phyloP scores from a whole-genome alignment of 2,329 filamentous ascomycete genomes.

The Rosellinia necatrix region DNA sequence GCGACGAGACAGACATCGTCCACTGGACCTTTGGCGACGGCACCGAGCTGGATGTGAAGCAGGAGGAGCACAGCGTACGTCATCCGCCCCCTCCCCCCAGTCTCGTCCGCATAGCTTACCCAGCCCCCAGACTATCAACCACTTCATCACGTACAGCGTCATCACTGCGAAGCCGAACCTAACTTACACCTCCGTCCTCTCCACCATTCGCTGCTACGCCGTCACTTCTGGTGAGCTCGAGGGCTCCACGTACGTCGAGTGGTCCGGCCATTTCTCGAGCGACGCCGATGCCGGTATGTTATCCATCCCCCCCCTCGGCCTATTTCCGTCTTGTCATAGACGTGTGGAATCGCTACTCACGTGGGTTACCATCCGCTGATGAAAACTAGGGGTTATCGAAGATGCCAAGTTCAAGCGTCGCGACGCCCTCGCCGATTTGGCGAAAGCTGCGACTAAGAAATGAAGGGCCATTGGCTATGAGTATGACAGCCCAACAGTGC shows the following conservation, averaged over 20 bases:
- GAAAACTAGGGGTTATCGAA: conserved; percentile 65
- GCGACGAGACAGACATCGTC: conserved; percentile 68
- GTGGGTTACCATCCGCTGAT: conserved; percentile 23
- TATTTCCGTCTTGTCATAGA: not conserved
- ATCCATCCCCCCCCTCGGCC: not conserved
- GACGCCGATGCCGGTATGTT: conserved; percentile 69
- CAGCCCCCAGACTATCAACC: conserved; percentile 64
- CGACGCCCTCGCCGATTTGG: conserved; percentile 70
- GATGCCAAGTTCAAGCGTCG: conserved; percentile 79
- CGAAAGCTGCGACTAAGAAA: conserved; percentile 51
- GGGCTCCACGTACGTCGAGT: conserved; percentile 69
- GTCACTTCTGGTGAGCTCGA: conserved; percentile 69
- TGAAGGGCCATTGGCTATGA: no score
- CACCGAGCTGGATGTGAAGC: conserved; percentile 71
- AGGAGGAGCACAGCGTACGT: conserved; percentile 73
- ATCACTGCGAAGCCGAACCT: conserved; percentile 69
- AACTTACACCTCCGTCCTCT: conserved; percentile 68
- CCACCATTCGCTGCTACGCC: conserved; percentile 67
- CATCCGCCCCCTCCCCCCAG: not conserved
- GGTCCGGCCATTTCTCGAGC: conserved; percentile 71
- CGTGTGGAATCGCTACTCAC: not conserved
- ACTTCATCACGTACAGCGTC: conserved; percentile 76
- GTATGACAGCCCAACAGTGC: no score
- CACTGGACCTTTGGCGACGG: conserved; percentile 75
- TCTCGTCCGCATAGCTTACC: conserved; percentile 8